Conservation (phyloP, 2,329 filamentous ascomycete genomes). For the Niveomyces coronatus region DNA sequence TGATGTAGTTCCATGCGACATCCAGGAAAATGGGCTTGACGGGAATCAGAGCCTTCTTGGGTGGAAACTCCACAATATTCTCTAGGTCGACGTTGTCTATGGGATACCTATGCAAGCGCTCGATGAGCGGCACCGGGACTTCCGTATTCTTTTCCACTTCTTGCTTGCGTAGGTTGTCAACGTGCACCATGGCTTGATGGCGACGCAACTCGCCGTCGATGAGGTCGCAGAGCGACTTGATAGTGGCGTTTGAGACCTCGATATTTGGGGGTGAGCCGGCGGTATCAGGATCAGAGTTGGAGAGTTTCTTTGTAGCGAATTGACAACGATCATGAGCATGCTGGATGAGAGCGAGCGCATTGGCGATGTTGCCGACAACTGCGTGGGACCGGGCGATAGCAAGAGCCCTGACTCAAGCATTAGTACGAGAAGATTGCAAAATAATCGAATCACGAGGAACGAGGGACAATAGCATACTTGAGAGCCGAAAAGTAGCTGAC, state of each 20-base stretch:
- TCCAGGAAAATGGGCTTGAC: slow-evolving; percentile 95
- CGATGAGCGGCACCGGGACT: slow-evolving; percentile 49
- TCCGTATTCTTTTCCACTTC: slow-evolving; percentile 29
- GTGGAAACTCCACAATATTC: slow-evolving; percentile 80
- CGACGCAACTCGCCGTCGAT: slow-evolving; percentile 66
- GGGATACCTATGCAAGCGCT: slow-evolving; percentile 68
- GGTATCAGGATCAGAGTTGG: slow-evolving; percentile 20
- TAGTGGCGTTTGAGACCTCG: slow-evolving; percentile 50
- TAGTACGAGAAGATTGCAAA: slow-evolving; percentile 12
- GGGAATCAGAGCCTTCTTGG: slow-evolving; percentile 70
- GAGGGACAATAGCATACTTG: slow-evolving; percentile 46
- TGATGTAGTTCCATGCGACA: slow-evolving; percentile 94
- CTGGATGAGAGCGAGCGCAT: slow-evolving; percentile 76
- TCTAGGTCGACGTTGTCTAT: slow-evolving; percentile 58
- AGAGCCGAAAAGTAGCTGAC: slow-evolving; percentile 77
- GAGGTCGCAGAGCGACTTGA: slow-evolving; percentile 47
- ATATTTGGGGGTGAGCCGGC: slow-evolving; percentile 51
- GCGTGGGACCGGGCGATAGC: slow-evolving; percentile 79
- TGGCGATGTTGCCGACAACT: slow-evolving; percentile 58
- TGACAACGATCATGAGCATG: slow-evolving; percentile 56
- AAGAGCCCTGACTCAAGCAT: slow-evolving; percentile 50
- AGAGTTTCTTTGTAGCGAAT: slow-evolving; percentile 35
- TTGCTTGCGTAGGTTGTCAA: slow-evolving; percentile 53
- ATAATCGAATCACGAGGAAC: not conserved
- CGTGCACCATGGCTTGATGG: slow-evolving; percentile 75